Evolutionary conservation across 2,329 filamentous ascomycete genomes (phyloP).

Genomic region (Fusarium sp.): DNA sequence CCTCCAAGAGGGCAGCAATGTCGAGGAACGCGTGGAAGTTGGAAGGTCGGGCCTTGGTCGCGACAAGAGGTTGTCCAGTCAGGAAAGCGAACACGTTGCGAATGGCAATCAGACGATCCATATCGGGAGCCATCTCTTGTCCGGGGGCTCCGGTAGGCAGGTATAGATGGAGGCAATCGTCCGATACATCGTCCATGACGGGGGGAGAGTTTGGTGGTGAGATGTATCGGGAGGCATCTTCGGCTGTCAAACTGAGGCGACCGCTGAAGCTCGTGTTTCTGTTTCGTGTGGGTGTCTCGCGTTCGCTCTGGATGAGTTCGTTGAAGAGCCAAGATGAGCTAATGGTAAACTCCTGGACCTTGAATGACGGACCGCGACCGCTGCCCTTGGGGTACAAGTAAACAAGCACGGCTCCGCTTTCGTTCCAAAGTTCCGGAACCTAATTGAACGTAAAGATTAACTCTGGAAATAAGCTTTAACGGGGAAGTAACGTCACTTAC

Average conservation of each 20-base stretch:
- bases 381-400: constrained; percentile 66
- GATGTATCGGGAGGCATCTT: constrained; percentile 60
- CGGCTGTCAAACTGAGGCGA: constrained; percentile 59
- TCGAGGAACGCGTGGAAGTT: constrained; percentile 66
- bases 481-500: constrained; percentile 51
- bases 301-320: constrained; percentile 62
- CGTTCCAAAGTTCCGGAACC: constrained; percentile 76
- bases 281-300: constrained; percentile 50
- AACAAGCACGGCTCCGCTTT: constrained; percentile 67
- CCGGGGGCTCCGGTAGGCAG: constrained; percentile 59
- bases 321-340: constrained; percentile 66
- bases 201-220: constrained; percentile 55
- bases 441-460: constrained; percentile 46
- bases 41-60: constrained; percentile 63
- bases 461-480: constrained; percentile 17
- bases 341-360: constrained; percentile 65
- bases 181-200: constrained; percentile 49
- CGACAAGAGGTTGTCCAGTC: constrained; percentile 71
- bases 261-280: constrained; percentile 61
- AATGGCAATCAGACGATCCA: constrained; percentile 68
- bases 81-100: constrained; percentile 76
- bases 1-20: constrained; percentile 64
- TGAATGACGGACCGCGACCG: constrained; percentile 69
- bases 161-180: constrained; percentile 62
- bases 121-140: constrained; percentile 53